Evolutionary conservation across 1,284 basidiomycete species (phyloP).

Genomic region (Psilocybe mexicana): DNA sequence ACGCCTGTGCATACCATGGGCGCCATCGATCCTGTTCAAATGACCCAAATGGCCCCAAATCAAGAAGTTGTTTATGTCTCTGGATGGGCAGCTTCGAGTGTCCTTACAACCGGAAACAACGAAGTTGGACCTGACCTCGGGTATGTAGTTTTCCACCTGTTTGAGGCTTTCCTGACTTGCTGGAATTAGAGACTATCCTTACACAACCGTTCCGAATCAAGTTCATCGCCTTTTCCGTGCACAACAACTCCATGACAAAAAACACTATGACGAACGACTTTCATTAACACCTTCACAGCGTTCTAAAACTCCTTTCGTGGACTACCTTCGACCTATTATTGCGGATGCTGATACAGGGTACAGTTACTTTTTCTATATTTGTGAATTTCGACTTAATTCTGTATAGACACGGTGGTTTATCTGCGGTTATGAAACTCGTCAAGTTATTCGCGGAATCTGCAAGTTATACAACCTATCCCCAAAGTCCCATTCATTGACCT

Average conservation of each 20-base stretch:
- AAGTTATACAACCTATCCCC: constrained; percentile 21
- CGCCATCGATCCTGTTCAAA: constrained; percentile 89
- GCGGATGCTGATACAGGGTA: constrained; percentile 95
- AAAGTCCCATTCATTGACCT: background rate
- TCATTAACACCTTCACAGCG: constrained; percentile 63
- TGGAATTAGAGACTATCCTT: constrained; percentile 79
- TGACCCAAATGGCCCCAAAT: constrained; percentile 96
- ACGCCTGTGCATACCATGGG: constrained; percentile 85
- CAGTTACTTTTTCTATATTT: constrained; percentile 31
- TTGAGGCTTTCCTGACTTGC: background rate
- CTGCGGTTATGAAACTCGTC: constrained; percentile 95
- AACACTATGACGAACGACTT: constrained; percentile 85
- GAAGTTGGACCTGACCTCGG: constrained; percentile 99
- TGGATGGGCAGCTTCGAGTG: constrained; percentile 89
- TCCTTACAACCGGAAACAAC: constrained; percentile 88
- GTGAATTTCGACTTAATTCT: background rate
- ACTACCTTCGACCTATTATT: constrained; percentile 92
- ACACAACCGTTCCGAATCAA: constrained; percentile 93
- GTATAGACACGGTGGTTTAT: constrained; percentile 83
- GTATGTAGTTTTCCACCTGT: constrained; percentile 41
- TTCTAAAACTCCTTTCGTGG: constrained; percentile 72
- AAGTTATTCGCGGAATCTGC: constrained; percentile 92
- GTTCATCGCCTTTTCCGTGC: constrained; percentile 86
- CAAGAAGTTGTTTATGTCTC: constrained; percentile 96
- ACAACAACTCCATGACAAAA: constrained; percentile 84